Conservation (phyloP, 148 eudicot species). For the Chenopodium berlandieri region DNA sequence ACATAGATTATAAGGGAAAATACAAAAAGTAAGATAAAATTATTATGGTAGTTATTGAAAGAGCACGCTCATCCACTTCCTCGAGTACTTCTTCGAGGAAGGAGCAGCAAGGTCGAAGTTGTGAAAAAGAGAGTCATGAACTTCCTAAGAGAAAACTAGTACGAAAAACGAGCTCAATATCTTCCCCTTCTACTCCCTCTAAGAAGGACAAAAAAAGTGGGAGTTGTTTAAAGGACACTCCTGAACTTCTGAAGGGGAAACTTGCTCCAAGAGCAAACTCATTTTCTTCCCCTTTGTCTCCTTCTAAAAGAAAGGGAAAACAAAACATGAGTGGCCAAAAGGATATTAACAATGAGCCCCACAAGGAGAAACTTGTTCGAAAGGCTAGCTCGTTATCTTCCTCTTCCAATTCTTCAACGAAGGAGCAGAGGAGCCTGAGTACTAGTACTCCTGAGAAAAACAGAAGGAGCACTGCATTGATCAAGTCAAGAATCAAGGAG, state of each 20-base stretch:
- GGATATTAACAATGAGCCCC: background rate
- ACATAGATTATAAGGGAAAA: background rate
- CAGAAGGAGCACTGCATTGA: slow-evolving; percentile 3
- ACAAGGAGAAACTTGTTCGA: slow-evolving; percentile 17
- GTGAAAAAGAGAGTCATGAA: slow-evolving; percentile 7
- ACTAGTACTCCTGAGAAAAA: background rate
- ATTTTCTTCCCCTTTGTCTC: slow-evolving; percentile 19
- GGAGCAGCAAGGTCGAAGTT: background rate
- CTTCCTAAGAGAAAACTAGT: slow-evolving; percentile 11
- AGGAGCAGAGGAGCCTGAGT: background rate
- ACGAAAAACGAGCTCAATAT: slow-evolving; percentile 15
- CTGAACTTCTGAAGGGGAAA: slow-evolving; percentile 17
- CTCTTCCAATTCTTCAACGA: slow-evolving; percentile 7
- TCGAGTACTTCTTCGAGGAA: slow-evolving; percentile 24
- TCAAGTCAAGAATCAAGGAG: slow-evolving; percentile 30
- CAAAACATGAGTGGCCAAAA: background rate
- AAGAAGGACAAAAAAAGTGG: slow-evolving; percentile 21
- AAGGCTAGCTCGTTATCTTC: slow-evolving; percentile 27
- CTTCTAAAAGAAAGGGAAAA: slow-evolving; percentile 7
- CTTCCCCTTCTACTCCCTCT: slow-evolving; percentile 16
- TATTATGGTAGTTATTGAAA: slow-evolving; percentile 32
- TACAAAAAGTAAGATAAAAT: background rate
- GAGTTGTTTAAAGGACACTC: background rate
- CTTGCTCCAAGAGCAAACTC: slow-evolving; percentile 18
- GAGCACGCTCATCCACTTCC: slow-evolving; percentile 26